Base-by-base conservation (phyloP, 441 rosid species). In the Brassica balearica region DNA sequence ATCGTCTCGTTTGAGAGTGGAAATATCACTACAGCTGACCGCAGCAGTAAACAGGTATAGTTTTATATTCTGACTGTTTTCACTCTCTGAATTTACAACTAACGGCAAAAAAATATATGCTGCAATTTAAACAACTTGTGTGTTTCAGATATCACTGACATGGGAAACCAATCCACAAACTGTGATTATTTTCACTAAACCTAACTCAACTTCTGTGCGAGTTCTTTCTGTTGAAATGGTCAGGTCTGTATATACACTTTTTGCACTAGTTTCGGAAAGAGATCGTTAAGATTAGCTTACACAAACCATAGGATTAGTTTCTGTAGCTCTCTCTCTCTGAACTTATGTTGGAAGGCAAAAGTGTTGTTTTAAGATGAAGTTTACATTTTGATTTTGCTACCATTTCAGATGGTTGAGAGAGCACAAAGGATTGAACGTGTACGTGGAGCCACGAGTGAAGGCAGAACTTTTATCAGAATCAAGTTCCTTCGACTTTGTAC, bases 1-100 rank as follows among this genome's bases (percentile, higher is more conserved):
- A 84, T 96, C 60, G 98, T 96, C 74, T 96, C 97, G 61, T 96
- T 96, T 87, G 99, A 92, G 79, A 88, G 87, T 75, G 99, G 99
- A 56, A 88, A 94, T 80, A 96, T 96, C 84, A 86, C 93, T 23
- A 90, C 98, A 8, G 95, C 98, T 48, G 92, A 88, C 77, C 96
- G 98, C 83, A 90, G 90, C 86, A 96, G 92, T 81, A 92, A 87
- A 82, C 97, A 96, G 95, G 99, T 94, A 86, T 12, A 43, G 7
- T 34, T 34, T 34, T 34, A 34, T 34, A 8, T 34, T 34, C 38
- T 34, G 9, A 25, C 32, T 27, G 32, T 27, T 27, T 27, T 27
- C 32, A 27, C 32, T 27, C 32, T 27, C 32, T 27, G 32, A 27
- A 27, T 27, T 27, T 27, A 25, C 27, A 25, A 25, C 27, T 25